Evolutionary conservation across 2,329 filamentous ascomycete species (phyloP).

Genomic region (Nigrospora sphaerica): DNA sequence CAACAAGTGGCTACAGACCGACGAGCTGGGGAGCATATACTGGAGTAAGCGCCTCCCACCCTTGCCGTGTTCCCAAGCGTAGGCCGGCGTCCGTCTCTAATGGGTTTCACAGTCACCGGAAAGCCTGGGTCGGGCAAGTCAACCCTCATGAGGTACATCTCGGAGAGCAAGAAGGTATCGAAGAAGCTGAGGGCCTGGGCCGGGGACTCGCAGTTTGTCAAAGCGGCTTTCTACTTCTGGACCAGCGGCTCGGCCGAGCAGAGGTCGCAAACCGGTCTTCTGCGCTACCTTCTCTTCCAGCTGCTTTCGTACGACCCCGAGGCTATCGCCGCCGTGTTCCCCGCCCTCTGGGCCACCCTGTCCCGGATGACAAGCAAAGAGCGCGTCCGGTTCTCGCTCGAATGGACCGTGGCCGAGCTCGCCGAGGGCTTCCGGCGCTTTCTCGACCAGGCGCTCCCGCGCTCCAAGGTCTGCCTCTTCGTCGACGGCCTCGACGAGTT

Average conservation of each 20-base stretch:
- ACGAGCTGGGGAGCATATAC: slow-evolving; percentile 17
- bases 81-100: neutral
- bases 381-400: slow-evolving; percentile 17
- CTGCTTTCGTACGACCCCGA: slow-evolving; percentile 17
- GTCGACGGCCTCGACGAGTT: slow-evolving; percentile 18
- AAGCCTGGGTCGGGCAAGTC: slow-evolving; percentile 40
- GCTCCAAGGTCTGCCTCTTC: slow-evolving; percentile 14
- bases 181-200: slow-evolving; percentile 18
- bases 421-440: slow-evolving; percentile 14
- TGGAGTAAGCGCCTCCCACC: slow-evolving; percentile 13
- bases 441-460: slow-evolving; percentile 10
- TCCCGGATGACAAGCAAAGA: slow-evolving; percentile 18
- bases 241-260: slow-evolving; percentile 30
- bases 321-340: slow-evolving; percentile 17
- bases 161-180: slow-evolving; percentile 11
- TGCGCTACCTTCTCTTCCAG: slow-evolving; percentile 29
- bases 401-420: slow-evolving; percentile 23
- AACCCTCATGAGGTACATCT: slow-evolving; percentile 33
- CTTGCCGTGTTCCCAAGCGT: too few relatives aligned
- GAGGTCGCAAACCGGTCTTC: slow-evolving; percentile 26
- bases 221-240: slow-evolving; percentile 38
- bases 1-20: slow-evolving; percentile 15
- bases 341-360: slow-evolving; percentile 19
- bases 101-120: slow-evolving; percentile 19
- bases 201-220: slow-evolving; percentile 13